Evolutionary conservation across 2,329 filamentous ascomycete species (phyloP), one percentile per base, ranked within the genome.

Genomic region (Xylaria digitata): DNA sequence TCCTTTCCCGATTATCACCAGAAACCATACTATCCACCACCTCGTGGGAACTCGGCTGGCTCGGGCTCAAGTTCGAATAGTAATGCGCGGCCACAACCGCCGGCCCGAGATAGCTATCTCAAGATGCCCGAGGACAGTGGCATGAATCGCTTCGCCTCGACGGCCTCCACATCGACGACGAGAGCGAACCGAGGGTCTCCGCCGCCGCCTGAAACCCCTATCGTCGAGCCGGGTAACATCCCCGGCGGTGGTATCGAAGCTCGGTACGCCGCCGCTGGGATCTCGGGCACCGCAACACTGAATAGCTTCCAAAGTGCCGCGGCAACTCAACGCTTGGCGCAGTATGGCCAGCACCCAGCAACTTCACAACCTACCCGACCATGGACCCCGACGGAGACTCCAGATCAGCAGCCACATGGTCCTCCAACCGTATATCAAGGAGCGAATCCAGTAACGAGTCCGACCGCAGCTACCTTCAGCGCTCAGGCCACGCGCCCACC

Each of bases 341-440:
- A 96, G 66, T 97, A 97, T 77, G 87, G 85, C 23, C 82, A 85
- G 42, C 82, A 84, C 61, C 81, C 82, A 62, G 82, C 82, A 63
- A 81, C 82, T 40, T 76, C 79, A 37, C 81, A 80, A 17, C 83
- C 81, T 30, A 77, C 85, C 30, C 87, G 95, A 54, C 94, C 94
- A 34, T 98, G 95, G 96, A 98, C 95, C 9, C 96, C 96, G 0
- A 98, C 96, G 2, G 96, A 99, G 78, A 86, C 90, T 64, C 94
- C 94, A 1, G 94, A 93, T 37, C 90, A 90, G 68, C 91, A 94
- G 59, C 93, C 93, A 5, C 93, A 97, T 81, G 94, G 94, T 0
- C 94, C 94, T 34, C 94, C 95, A 0, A 94, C 92, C 0, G 91
- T 97, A 1, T 98, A 97, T 73, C 95, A 97, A 80, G 96, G 96